Evolutionary conservation across 208 protist genomes (phyloP), one percentile per base, ranked within the genome.

Genomic region (Crithidia expoeki): DNA sequence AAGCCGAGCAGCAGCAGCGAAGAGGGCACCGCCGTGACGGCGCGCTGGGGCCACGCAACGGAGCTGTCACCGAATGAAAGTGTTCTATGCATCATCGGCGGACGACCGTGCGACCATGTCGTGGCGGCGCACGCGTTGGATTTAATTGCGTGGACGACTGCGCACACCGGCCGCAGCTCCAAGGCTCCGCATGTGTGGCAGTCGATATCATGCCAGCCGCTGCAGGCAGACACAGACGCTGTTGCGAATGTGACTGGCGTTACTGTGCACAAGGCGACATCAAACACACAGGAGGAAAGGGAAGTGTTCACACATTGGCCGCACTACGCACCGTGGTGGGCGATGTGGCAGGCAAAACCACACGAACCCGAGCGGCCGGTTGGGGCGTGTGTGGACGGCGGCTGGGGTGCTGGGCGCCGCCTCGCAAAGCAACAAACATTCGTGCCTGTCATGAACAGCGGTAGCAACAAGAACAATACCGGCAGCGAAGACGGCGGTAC

Each of bases 381-480:
- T 5, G 64, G 55, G 25, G 73, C 86, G 42, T 74, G 68, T 23
- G 58, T 88, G 23, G 71, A 90, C 25, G 87, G 90, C 51, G 90
- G 90, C 12, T 95, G 86, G 86, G 63, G 80, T 34, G 63, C 62
- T 10, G 65, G 49, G 16, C 68, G 67, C 6, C 84, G 87, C 25
- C 60, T 86, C 40, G 60, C 76, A 4, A 70, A 52, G 16, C 52
- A 74, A 17, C 27, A 74, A 16, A 62, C 61, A 57, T 83, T 90
- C 68, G 28, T 68, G 10, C 28, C 53, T 32, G n/a, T 44, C 25
- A 19, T 21, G 14, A 28, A 25, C 61, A 59, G 25, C 42, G 16
- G 36, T 12, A 40, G 9, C 12, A 40, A 40, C 36, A 12, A 5
- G 12, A 12, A 12, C 36, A 12, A 40, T 40, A 12, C 9, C 36